These are phyloP conservation scores for Cryomyces minteri DNA, from an alignment of 495 filamentous ascomycete genomes.

Conservation along the genomic window DNA sequence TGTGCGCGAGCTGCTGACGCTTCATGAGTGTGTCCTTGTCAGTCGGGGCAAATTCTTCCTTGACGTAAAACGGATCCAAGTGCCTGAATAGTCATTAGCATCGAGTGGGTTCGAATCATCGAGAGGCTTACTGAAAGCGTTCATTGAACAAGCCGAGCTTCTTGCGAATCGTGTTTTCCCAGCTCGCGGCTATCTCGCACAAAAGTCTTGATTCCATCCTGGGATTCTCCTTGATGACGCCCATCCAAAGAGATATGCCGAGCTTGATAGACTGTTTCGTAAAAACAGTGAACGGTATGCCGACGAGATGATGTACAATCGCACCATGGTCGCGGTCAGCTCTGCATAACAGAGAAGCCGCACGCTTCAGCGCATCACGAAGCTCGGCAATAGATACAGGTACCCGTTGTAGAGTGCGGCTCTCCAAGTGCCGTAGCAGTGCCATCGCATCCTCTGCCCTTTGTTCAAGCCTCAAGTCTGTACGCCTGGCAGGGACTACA, in stretches of 20 bases:
- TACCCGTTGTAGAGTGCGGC: conserved; percentile 42
- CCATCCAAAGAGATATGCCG: conserved; percentile 88
- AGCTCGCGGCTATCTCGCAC: conserved; percentile 65
- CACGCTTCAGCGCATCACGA: conserved; percentile 59
- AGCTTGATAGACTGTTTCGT: conserved; percentile 90
- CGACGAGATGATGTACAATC: conserved; percentile 69
- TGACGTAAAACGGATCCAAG: conserved; percentile 73
- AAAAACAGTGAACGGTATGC: conserved; percentile 80
- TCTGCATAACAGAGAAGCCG: conserved; percentile 69
- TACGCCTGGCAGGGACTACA: neutral
- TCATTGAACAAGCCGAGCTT: conserved; percentile 65
- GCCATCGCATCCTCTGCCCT: conserved; percentile 30
- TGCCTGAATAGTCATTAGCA: conserved; percentile 26
- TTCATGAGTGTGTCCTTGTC: conserved; percentile 58
- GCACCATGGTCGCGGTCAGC: conserved; percentile 50
- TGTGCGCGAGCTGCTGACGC: conserved; percentile 57
- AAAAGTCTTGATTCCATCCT: conserved; percentile 67
- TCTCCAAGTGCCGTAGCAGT: conserved; percentile 46
- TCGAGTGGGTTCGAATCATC: conserved; percentile 12
- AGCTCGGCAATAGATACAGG: conserved; percentile 55
- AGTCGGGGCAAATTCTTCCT: conserved; percentile 82
- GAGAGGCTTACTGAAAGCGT: conserved; percentile 35
- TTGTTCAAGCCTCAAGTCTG: conserved; percentile 16
- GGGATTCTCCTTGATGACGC: conserved; percentile 92
- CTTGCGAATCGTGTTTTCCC: conserved; percentile 63